Conservation (phyloP, 176 grass and related monocot genomes). For the Oryza meyeriana region DNA sequence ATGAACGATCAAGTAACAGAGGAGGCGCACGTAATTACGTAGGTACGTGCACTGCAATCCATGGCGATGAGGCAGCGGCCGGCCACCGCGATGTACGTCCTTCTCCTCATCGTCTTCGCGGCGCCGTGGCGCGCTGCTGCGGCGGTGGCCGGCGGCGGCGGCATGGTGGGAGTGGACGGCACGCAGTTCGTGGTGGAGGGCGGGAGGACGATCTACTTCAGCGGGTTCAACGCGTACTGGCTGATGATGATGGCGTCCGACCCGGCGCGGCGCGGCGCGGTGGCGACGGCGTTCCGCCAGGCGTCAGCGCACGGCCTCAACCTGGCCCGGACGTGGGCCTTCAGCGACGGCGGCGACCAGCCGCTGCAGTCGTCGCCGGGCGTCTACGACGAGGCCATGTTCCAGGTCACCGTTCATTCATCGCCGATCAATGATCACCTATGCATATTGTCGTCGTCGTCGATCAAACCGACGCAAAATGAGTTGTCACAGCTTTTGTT, state of each 20-base stretch:
- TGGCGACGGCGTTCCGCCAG: conserved; percentile 47
- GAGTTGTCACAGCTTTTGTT: not conserved
- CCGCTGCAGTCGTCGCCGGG: conserved; percentile 64
- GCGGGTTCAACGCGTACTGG: conserved; percentile 97
- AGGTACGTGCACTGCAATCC: not conserved
- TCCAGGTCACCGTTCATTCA: conserved; percentile 44
- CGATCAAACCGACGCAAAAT: not conserved
- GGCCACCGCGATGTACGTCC: not conserved
- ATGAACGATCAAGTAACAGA: not conserved
- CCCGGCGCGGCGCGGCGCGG: conserved; percentile 26
- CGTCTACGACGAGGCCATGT: conserved; percentile 69
- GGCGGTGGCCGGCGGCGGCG: not conserved
- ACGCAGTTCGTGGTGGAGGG: conserved; percentile 41
- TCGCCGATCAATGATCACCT: too few species aligned
- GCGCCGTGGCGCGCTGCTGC: not conserved
- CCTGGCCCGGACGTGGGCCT: conserved; percentile 70
- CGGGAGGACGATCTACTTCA: conserved; percentile 45
- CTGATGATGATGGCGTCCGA: conserved; percentile 61
- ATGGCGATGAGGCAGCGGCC: not conserved
- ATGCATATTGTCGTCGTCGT: too few species aligned
- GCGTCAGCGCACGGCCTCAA: conserved; percentile 51
- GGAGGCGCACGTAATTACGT: too few species aligned
- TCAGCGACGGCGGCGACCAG: conserved; percentile 59
- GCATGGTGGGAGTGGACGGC: conserved; percentile 30
- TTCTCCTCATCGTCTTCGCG: not conserved